Conservation (phyloP, 495 filamentous ascomycete genomes). For the Daldinia caldariorum region DNA sequence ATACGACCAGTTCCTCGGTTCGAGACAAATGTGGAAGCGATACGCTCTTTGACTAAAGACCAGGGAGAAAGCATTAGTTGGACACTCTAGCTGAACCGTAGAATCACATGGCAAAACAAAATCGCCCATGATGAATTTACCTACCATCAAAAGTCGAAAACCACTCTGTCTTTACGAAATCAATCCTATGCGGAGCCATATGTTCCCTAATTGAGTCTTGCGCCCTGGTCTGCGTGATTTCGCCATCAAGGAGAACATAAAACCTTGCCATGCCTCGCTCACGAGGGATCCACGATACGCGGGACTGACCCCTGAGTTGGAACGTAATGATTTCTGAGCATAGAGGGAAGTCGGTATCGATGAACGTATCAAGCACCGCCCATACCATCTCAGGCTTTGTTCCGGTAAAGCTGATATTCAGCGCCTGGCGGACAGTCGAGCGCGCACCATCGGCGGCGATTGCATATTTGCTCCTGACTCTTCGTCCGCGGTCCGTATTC, state of each 20-base stretch:
- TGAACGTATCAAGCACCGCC: constrained; percentile 45
- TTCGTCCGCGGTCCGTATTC: constrained; percentile 33
- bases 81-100: neutral
- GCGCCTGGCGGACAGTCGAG: constrained; percentile 31
- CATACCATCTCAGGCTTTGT: constrained; percentile 47
- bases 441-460: constrained; percentile 41
- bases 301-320: constrained; percentile 44
- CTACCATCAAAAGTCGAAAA: constrained; percentile 46
- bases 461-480: constrained; percentile 32
- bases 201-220: constrained; percentile 43
- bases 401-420: constrained; percentile 38
- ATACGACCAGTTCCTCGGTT: constrained; percentile 44
- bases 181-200: constrained; percentile 39
- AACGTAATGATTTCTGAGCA: constrained; percentile 47
- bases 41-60: constrained; percentile 43
- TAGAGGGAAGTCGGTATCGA: constrained; percentile 43
- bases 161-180: constrained; percentile 44
- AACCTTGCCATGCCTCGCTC: constrained; percentile 45
- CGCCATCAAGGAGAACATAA: constrained; percentile 44
- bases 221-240: constrained; percentile 38
- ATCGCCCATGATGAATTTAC: neutral
- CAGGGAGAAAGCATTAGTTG: constrained; percentile 1
- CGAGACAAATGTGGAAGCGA: constrained; percentile 42
- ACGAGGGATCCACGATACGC: constrained; percentile 44
- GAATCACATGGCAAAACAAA: neutral